Evolutionary conservation across 306 rosid species (phyloP).

Genomic region (Glycine soja): DNA sequence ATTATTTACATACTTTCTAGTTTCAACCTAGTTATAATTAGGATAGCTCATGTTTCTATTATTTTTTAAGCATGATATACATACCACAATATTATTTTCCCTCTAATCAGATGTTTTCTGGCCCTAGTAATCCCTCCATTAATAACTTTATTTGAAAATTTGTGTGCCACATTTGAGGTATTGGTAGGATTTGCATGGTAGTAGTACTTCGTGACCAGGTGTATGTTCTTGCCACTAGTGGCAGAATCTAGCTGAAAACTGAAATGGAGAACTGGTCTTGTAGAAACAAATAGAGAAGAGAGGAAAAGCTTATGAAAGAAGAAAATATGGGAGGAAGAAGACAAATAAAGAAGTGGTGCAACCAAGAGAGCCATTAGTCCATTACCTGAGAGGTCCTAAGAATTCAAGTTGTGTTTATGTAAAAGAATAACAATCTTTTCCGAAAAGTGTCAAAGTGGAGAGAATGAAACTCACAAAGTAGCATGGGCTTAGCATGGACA

Average conservation of each 20-base stretch:
- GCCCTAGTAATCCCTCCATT: too few relatives aligned
- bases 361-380: background rate
- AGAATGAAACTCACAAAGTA: conserved; percentile 19
- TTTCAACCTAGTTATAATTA: conserved; percentile 17
- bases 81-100: background rate
- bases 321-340: background rate
- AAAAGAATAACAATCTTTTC: background rate
- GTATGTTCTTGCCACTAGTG: background rate
- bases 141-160: background rate
- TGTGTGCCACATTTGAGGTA: background rate
- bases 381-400: background rate
- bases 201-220: conserved; percentile 1
- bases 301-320: background rate
- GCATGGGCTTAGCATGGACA: background rate
- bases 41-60: background rate
- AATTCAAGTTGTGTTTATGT: background rate
- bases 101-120: too few relatives aligned
- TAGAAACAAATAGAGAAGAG: background rate
- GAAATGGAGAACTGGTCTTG: background rate
- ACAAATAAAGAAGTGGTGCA: background rate
- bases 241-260: conserved; percentile 9
- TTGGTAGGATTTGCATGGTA: conserved; percentile 22
- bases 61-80: background rate
- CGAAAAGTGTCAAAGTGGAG: conserved; percentile 5
- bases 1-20: conserved; percentile 14